These are phyloP conservation scores for Ceratocystiopsis minuta DNA, from an alignment of 2,329 filamentous ascomycete genomes.

Conservation along the genomic window DNA sequence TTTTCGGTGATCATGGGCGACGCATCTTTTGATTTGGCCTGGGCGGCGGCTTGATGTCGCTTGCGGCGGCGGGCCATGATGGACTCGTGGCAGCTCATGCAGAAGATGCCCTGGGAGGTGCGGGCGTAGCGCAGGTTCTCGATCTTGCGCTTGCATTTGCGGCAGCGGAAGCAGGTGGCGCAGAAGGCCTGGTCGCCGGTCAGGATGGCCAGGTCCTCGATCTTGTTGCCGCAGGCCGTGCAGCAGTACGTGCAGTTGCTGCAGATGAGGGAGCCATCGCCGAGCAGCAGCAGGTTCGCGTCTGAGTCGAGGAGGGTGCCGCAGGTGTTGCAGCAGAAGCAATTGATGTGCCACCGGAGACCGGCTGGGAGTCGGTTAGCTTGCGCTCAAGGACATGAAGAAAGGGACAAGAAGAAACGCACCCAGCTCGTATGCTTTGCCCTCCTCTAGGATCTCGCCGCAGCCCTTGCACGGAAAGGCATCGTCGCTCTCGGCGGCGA, in stretches of 20 bases:
- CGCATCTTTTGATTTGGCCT: constrained; percentile 25
- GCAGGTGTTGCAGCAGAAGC: constrained; percentile 95
- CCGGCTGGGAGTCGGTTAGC: constrained; percentile 42
- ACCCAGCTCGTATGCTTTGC: constrained; percentile 97
- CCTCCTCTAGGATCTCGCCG: constrained; percentile 94
- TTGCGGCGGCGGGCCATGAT: constrained; percentile 86
- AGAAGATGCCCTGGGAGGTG: constrained; percentile 96
- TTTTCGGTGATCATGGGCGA: constrained; percentile 29
- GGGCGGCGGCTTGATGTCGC: constrained; percentile 52
- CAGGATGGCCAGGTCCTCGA: constrained; percentile 91
- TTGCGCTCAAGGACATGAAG: neutral
- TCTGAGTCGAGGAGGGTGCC: constrained; percentile 92
- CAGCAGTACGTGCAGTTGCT: constrained; percentile 99
- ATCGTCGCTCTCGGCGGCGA: constrained; percentile 42
- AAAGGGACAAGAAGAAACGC: constrained; percentile 16
- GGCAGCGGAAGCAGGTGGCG: constrained; percentile 87
- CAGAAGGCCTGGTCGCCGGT: constrained; percentile 97
- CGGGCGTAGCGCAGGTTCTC: constrained; percentile 95
- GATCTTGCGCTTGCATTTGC: constrained; percentile 97
- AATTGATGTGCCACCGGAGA: constrained; percentile 96
- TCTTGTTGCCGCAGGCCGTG: constrained; percentile 91
- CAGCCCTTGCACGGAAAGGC: constrained; percentile 83
- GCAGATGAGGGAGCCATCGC: constrained; percentile 94
- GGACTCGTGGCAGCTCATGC: constrained; percentile 96
- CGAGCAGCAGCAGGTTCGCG: constrained; percentile 88